Evolutionary conservation across 2,329 filamentous ascomycete genomes (phyloP).

Genomic region (Trichoderma lentiforme): DNA sequence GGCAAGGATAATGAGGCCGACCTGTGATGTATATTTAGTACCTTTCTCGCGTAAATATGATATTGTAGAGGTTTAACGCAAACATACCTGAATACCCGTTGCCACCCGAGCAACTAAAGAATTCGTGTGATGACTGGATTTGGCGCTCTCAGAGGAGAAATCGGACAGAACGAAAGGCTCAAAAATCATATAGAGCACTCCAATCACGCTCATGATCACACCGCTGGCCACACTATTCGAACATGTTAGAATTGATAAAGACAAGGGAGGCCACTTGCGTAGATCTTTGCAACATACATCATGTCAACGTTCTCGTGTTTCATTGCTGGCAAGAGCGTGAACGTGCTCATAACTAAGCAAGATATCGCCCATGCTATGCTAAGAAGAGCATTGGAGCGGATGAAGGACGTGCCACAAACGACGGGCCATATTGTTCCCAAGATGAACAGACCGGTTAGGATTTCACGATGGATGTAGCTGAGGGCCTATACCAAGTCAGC

Average conservation of each 20-base stretch:
- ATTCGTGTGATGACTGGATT: conserved; percentile 32
- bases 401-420: conserved; percentile 69
- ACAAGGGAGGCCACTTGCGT: not conserved
- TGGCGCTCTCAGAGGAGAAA: conserved; percentile 31
- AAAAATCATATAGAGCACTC: conserved; percentile 74
- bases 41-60: not conserved
- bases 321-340: conserved; percentile 82
- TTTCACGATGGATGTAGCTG: conserved; percentile 86
- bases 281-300: conserved; percentile 56
- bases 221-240: conserved; percentile 66
- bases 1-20: conserved; percentile 75
- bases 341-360: conserved; percentile 81
- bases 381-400: conserved; percentile 62
- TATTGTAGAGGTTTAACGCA: conserved; percentile 23
- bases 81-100: conserved; percentile 61
- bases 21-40: conserved; percentile 35
- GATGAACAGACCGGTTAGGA: conserved; percentile 78
- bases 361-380: conserved; percentile 70
- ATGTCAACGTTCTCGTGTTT: conserved; percentile 74
- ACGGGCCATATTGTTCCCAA: conserved; percentile 75
- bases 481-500: conserved; percentile 59
- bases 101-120: conserved; percentile 52
- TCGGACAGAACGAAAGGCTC: conserved; percentile 60
- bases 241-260: conserved; percentile 17
- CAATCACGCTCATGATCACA: conserved; percentile 70